Base-by-base conservation (phyloP, 345 rosid species). In the Xanthoceras sorbifolium region DNA sequence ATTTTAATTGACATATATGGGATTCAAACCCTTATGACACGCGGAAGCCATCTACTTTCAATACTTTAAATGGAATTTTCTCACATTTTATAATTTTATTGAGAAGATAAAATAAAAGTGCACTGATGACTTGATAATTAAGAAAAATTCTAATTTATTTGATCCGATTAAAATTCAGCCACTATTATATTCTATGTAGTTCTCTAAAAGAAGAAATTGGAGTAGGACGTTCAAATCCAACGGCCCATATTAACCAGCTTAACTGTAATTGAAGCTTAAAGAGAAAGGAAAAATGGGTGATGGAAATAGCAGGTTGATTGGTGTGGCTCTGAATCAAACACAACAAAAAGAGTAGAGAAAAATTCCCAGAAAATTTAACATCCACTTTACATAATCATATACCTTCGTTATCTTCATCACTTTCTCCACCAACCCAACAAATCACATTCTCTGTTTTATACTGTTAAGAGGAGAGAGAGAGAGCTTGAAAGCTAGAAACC, bases 291-390 rank as follows among this genome's bases (percentile, higher is more conserved):
- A 64, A 82, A 74, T 29, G 69, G 65, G 82, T 71, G 82, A 78
- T 36, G 69, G 74, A 69, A 55, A 79, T 63, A 63, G 74, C 12
- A 23, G 22, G 46, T 9, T 31, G 48, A 44, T 31, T 66, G 87
- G 71, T 80, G 90, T 86, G 94, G 92, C 83, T 85, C 80, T 77
- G 62, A 82, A 83, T 72, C 54, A 66, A 73, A 81, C 90, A 85
- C 90, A 89, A 75, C 65, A 23, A 54, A 25, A 63, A 31, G 44
- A 26, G n/a, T 10, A 25, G 7, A 29, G 29, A 61, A 4, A n/a
- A 57, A 12, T 8, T 18, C 23, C 6, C 26, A 71, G 46, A 34
- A 10, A 22, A 23, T 22, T 25, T 11, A 18, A 9, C 76, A 5
- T 6, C 7, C 29, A 5, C 74, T 22, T 10, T 11, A 18, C 31